These are phyloP conservation scores for Hymenotorrendiella dingleyae DNA, from an alignment of 2,329 filamentous ascomycete species.

Conservation along the genomic window DNA sequence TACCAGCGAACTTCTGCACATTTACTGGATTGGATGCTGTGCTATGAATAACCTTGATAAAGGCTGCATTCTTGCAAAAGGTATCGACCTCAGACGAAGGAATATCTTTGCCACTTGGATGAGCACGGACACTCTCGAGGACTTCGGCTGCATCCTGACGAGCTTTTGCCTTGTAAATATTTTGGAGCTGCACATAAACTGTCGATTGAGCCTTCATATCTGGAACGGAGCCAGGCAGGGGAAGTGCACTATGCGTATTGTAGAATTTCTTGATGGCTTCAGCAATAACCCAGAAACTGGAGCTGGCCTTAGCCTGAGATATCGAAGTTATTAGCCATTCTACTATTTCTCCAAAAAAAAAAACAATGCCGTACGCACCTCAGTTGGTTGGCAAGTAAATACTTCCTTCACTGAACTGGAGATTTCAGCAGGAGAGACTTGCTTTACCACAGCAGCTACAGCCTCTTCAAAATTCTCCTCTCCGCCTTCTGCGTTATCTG, in stretches of 20 bases:
- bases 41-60: slow-evolving; percentile 76
- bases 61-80: slow-evolving; percentile 93
- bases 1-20: slow-evolving; percentile 24
- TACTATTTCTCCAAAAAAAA: neutral
- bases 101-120: slow-evolving; percentile 46
- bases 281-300: slow-evolving; percentile 84
- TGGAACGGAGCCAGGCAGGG: slow-evolving; percentile 79
- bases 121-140: slow-evolving; percentile 52
- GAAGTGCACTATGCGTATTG: slow-evolving; percentile 64
- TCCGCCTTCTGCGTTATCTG: slow-evolving; percentile 70
- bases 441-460: slow-evolving; percentile 78
- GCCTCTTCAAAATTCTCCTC: slow-evolving; percentile 98
- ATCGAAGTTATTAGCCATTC: neutral
- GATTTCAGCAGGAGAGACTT: slow-evolving; percentile 63
- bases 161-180: slow-evolving; percentile 87
- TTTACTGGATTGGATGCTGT: slow-evolving; percentile 12
- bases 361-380: slow-evolving; percentile 42
- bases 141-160: slow-evolving; percentile 73
- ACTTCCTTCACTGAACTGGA: slow-evolving; percentile 68
- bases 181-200: slow-evolving; percentile 86
- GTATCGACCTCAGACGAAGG: slow-evolving; percentile 72
- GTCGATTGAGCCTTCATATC: slow-evolving; percentile 96
- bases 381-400: slow-evolving; percentile 56
- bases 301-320: slow-evolving; percentile 41
- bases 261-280: slow-evolving; percentile 75